A percentile compares a stretch with the other conserved stretches of the same genome.
These are phyloP conservation scores for Termitomyces sp. DNA, from an alignment of 768 basidiomycete genomes.

Conservation along the genomic window DNA sequence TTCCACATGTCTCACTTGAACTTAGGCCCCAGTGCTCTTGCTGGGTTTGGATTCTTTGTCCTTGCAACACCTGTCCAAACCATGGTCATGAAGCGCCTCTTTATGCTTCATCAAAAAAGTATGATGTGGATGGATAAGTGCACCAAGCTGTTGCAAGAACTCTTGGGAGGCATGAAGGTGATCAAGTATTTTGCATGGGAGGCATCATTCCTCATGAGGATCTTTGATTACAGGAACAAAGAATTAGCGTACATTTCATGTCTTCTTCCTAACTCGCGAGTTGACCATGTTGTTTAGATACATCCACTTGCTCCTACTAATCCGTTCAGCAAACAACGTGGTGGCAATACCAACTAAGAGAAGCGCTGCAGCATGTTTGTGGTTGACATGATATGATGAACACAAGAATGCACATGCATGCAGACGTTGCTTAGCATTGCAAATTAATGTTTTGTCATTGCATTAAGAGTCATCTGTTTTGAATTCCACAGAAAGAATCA, in stretches of 20 bases:
- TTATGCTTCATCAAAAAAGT: conserved; percentile 63
- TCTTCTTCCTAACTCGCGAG: not conserved
- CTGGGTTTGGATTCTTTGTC: conserved; percentile 61
- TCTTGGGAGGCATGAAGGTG: conserved; percentile 85
- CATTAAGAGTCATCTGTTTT: too few species aligned
- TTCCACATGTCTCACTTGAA: conserved; percentile 77
- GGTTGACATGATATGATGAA: too few species aligned
- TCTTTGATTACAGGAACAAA: conserved; percentile 64
- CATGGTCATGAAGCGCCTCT: conserved; percentile 68
- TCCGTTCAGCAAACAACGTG: conserved; percentile 66
- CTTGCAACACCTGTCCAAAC: conserved; percentile 74
- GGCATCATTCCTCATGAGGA: conserved; percentile 70
- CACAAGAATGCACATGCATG: too few species aligned
- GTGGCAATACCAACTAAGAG: too few species aligned
- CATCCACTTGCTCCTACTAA: conserved; percentile 63
- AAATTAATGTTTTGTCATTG: too few species aligned
- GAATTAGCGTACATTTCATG: conserved; percentile 59
- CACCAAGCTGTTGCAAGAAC: conserved; percentile 85
- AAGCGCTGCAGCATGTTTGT: too few species aligned
- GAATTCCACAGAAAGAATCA: too few species aligned
- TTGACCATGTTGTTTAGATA: conserved; percentile 36
- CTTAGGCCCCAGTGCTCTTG: conserved; percentile 61
- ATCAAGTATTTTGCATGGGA: conserved; percentile 96
- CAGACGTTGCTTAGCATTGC: too few species aligned
- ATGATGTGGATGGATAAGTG: conserved; percentile 93